These are phyloP conservation scores for Glycine soja DNA, from an alignment of 306 rosid species.

Conservation along the genomic window DNA sequence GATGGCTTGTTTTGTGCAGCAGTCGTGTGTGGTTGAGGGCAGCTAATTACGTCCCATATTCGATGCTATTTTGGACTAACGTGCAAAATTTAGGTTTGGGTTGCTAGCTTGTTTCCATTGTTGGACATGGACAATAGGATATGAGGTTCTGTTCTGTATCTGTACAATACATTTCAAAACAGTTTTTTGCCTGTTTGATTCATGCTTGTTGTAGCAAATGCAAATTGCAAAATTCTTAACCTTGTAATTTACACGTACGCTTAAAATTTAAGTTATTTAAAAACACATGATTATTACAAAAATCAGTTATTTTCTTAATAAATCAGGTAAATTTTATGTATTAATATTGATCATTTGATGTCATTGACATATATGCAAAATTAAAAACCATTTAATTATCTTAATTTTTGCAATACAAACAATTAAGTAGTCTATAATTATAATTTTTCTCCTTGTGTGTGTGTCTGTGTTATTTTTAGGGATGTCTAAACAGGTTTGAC, in stretches of 20 bases:
- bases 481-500: too few relatives aligned
- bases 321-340: not conserved
- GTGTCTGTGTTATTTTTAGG: too few relatives aligned
- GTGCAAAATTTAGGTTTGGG: not conserved
- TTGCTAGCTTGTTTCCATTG: conserved; percentile 38
- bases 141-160: not conserved
- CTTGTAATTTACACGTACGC: not conserved
- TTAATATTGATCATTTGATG: not conserved
- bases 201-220: conserved; percentile 24
- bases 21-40: too few relatives aligned
- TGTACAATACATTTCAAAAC: conserved; percentile 27
- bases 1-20: conserved; percentile 40
- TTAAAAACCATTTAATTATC: not conserved
- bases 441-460: too few relatives aligned
- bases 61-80: too few relatives aligned
- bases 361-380: not conserved
- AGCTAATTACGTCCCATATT: not conserved
- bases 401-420: not conserved
- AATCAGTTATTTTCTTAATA: not conserved
- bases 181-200: not conserved
- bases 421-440: not conserved
- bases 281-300: not conserved
- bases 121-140: conserved; percentile 39
- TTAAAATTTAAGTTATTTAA: not conserved
- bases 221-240: not conserved